Evolutionary conservation across 352 stramenopile species (phyloP).

Genomic region (Peronosclerospora sorghi): DNA sequence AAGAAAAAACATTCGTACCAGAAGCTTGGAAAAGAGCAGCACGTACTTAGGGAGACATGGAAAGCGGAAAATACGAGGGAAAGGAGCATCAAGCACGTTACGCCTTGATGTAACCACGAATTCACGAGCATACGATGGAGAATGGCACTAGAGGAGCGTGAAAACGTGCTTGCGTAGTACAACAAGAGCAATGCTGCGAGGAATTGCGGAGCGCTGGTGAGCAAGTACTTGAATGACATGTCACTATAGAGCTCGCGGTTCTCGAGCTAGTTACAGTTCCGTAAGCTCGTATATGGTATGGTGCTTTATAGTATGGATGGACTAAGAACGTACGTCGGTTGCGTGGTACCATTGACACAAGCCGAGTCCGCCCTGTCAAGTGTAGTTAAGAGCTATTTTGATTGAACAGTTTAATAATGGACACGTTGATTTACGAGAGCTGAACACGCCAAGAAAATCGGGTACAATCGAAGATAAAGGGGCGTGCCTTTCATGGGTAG

Average conservation of each 20-base stretch:
- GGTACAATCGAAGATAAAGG: constrained; percentile 23
- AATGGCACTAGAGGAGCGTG: constrained; percentile 24
- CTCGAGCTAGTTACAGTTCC: too few relatives aligned
- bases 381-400: neutral
- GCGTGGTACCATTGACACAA: constrained; percentile 48
- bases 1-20: constrained; percentile 21
- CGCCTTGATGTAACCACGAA: constrained; percentile 42
- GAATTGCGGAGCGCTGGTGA: constrained; percentile 40
- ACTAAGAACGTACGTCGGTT: constrained; percentile 24
- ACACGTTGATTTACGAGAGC: constrained; percentile 15
- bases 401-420: neutral
- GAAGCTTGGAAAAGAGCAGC: constrained; percentile 35
- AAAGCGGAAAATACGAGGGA: constrained; percentile 37
- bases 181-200: constrained; percentile 32
- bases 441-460: constrained; percentile 15
- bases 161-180: constrained; percentile 56
- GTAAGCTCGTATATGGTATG: neutral
- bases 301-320: too few relatives aligned
- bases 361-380: constrained; percentile 21
- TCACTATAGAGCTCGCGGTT: constrained; percentile 27
- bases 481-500: neutral
- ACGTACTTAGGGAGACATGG: constrained; percentile 34
- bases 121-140: constrained; percentile 38
- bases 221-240: constrained; percentile 43
- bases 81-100: constrained; percentile 26